Evolutionary conservation across 2,329 filamentous ascomycete species (phyloP), one percentile per base, ranked within the genome.

Genomic region (Helotiales sp.): DNA sequence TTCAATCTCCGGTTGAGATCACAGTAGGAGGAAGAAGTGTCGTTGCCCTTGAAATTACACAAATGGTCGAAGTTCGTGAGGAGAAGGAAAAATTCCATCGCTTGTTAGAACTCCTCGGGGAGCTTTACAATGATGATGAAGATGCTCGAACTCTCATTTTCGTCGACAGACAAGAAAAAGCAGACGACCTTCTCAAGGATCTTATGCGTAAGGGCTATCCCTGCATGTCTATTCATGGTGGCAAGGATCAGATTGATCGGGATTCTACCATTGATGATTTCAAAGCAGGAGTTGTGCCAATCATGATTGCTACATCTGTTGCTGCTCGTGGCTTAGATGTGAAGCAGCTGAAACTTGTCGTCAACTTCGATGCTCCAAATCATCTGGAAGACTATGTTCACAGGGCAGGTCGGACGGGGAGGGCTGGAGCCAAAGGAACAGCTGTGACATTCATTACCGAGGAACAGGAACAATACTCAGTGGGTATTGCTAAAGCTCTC

Each of bases 351-450:
- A 97, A 96, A 79, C 86, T 98, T 34, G 96, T 99, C 63, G 90
- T 99, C 80, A 98, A 98, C 80, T 97, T 93, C 77, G 94, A 97
- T 76, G 92, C 91, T 0, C 95, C 94, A 0, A 97, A 97, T 75
- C 94, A 98, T 80, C 80, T 97, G 69, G 96, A 99, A 80, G 96
- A 98, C 77, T 98, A 98, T 75, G 95, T 98, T 47, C 96, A 97
- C 78, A 91, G 96, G 70, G 93, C 92, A 64, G 96, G 96, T 57
- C 92, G 96, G 74, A 98, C 96, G 7, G 96, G 96, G 11, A 91
- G 96, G 77, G 96, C 96, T 54, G 96, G 96, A 47, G 97, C 97
- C 75, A 97, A 89, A 24, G 96, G 96, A 70, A 97, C 93, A 45
- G 96, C 96, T 0, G 92, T 99, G 60, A 99, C 96, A 0, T 97